Evolutionary conservation across 352 stramenopile genomes (phyloP).

Genomic region (Globisporangium yorkense): DNA sequence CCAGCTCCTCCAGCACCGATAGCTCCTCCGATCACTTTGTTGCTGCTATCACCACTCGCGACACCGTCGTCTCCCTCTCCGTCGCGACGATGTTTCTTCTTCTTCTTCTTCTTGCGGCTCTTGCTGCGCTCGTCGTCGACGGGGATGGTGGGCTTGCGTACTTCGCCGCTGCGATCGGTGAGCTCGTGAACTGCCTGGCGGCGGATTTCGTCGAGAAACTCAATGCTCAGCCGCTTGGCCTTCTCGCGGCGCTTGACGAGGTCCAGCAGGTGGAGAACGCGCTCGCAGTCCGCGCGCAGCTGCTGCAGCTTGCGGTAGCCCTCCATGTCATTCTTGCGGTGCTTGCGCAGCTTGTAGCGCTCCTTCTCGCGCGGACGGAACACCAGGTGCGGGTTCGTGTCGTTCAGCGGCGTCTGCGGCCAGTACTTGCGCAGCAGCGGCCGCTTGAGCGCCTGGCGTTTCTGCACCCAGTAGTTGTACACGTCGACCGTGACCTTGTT

Average conservation of each 20-base stretch:
- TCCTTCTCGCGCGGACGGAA: constrained; percentile 97
- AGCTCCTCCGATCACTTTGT: background rate
- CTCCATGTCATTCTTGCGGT: constrained; percentile 96
- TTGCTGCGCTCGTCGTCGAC: constrained; percentile 51
- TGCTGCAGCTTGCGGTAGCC: constrained; percentile 93
- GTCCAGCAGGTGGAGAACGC: constrained; percentile 72
- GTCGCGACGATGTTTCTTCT: constrained; percentile 57
- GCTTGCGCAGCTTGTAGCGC: constrained; percentile 95
- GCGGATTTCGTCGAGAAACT: constrained; percentile 75
- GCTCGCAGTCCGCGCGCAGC: constrained; percentile 92
- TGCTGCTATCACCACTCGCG: constrained; percentile 5
- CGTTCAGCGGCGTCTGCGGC: constrained; percentile 93
- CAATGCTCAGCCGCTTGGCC: constrained; percentile 73
- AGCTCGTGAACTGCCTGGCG: constrained; percentile 62
- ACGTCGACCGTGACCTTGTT: constrained; percentile 77
- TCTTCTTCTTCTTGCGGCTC: constrained; percentile 47
- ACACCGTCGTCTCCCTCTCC: constrained; percentile 33
- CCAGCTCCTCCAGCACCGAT: background rate
- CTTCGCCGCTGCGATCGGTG: constrained; percentile 27
- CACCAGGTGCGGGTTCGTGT: constrained; percentile 98
- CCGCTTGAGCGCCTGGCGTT: constrained; percentile 89
- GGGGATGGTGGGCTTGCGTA: constrained; percentile 48
- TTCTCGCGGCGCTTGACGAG: constrained; percentile 85
- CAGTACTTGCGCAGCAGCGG: constrained; percentile 94
- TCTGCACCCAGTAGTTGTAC: constrained; percentile 96